A percentile compares a stretch with the other conserved stretches of the same genome.
phyloP scores from a whole-genome alignment of 1,139 yeast genomes.

The Blastobotrys malaysiensis region DNA sequence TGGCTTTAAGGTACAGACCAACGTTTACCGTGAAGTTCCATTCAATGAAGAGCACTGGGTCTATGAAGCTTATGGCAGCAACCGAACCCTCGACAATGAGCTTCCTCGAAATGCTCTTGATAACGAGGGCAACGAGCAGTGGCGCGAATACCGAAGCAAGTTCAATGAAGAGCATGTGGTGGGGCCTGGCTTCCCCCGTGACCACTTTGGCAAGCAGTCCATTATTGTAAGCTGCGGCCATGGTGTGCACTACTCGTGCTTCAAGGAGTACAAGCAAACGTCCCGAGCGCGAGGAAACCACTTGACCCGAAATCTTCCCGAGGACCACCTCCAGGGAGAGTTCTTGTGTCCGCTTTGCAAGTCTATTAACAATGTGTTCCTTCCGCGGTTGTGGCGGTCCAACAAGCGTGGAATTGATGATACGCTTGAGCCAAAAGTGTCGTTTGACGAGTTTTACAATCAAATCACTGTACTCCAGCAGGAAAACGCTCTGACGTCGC shows the following conservation, averaged over 20 bases:
- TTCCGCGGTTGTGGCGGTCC: conserved; percentile 58
- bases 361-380: conserved; percentile 73
- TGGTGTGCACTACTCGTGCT: conserved; percentile 84
- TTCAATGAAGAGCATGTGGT: conserved; percentile 42
- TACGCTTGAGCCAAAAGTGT: neutral
- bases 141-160: conserved; percentile 38
- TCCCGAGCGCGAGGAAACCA: conserved; percentile 56
- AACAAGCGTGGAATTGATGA: conserved; percentile 21
- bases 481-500: neutral
- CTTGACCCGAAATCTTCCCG: conserved; percentile 78
- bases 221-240: conserved; percentile 87
- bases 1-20: conserved; percentile 52
- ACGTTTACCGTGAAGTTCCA: conserved; percentile 61
- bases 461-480: neutral
- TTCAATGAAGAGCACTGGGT: conserved; percentile 63
- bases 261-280: conserved; percentile 53
- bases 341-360: conserved; percentile 89
- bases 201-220: conserved; percentile 36
- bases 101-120: conserved; percentile 30
- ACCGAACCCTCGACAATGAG: conserved; percentile 43
- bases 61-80: conserved; percentile 55
- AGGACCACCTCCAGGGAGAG: conserved; percentile 62
- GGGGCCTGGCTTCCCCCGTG: conserved; percentile 66
- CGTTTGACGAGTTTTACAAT: conserved; percentile 3
- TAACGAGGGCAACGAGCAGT: conserved; percentile 30